Percentiles rank a stretch among this genome's conserved stretches.
Evolutionary conservation across 305 asterid species (phyloP).

Genomic region (Withania somnifera): DNA sequence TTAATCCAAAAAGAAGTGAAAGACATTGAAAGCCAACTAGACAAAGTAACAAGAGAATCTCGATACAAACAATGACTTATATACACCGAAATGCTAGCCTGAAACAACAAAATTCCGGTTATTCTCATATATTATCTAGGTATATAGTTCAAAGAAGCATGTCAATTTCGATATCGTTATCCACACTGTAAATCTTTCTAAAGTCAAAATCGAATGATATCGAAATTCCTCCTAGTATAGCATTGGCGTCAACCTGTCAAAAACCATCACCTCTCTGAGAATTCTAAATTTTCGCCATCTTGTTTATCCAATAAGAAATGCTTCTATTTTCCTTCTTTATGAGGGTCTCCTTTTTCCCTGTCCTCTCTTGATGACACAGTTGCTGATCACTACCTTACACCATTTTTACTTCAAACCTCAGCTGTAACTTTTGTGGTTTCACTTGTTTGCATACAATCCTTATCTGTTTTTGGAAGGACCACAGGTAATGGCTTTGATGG

Average conservation of each 20-base stretch:
- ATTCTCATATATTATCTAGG: neutral
- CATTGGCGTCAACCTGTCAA: neutral
- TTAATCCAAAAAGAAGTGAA: neutral
- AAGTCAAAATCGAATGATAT: neutral
- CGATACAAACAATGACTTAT: neutral
- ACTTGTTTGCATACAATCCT: neutral
- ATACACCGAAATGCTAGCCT: neutral
- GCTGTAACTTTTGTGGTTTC: neutral
- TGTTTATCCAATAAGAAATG: neutral
- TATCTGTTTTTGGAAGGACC: neutral
- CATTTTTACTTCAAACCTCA: neutral
- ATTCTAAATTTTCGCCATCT: neutral
- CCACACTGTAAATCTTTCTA: neutral
- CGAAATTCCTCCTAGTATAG: neutral
- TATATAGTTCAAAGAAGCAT: neutral
- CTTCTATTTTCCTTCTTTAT: neutral
- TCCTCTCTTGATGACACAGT: neutral
- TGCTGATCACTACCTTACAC: neutral
- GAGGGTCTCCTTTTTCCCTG: too few species aligned
- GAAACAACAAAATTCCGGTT: neutral
- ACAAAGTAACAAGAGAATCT: neutral
- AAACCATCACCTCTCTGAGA: neutral
- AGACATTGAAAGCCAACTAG: neutral
- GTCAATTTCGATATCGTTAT: neutral
- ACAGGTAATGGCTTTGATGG: neutral